Evolutionary conservation across 495 filamentous ascomycete species (phyloP).

Genomic region (Lophiostoma macrostomum): DNA sequence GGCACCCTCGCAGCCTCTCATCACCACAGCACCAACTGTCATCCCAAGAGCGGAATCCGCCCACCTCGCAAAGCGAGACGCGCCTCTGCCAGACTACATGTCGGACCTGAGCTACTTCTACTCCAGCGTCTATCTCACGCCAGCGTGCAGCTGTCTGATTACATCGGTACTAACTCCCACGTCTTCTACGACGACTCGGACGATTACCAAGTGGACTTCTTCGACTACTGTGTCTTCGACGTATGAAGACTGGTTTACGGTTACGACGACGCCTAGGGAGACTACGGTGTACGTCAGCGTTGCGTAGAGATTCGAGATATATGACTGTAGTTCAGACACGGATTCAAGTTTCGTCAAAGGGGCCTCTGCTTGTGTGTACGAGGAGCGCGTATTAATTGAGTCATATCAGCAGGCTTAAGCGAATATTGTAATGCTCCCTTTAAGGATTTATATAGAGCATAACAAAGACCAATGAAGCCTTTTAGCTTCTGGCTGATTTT

Average conservation of each 20-base stretch:
- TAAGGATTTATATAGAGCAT: too few relatives aligned
- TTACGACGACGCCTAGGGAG: slow-evolving; percentile 17
- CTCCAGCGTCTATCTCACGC: slow-evolving; percentile 12
- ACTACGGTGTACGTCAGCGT: slow-evolving; percentile 14
- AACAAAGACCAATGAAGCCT: too few relatives aligned
- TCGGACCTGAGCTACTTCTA: slow-evolving; percentile 14
- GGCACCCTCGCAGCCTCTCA: slow-evolving; percentile 1
- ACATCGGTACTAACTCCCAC: slow-evolving; percentile 13
- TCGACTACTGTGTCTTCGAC: slow-evolving; percentile 17
- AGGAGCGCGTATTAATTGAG: too few relatives aligned
- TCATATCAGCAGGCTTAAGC: too few relatives aligned
- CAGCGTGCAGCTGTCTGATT: slow-evolving; percentile 21
- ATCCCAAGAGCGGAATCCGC: neutral
- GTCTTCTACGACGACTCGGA: slow-evolving; percentile 3
- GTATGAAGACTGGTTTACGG: slow-evolving; percentile 29
- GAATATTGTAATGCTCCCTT: too few relatives aligned
- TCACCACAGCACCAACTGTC: slow-evolving; percentile 6
- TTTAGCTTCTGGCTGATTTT: too few relatives aligned
- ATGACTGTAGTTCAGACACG: too few relatives aligned
- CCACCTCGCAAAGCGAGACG: slow-evolving; percentile 7
- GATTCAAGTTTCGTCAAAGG: too few relatives aligned
- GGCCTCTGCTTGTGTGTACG: too few relatives aligned
- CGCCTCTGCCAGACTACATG: slow-evolving; percentile 8
- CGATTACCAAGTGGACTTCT: slow-evolving; percentile 11
- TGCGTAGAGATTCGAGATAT: too few relatives aligned